Percentiles rank a stretch among this genome's conserved stretches.
phyloP scores from a whole-genome alignment of 805 yeast species.

The Alloascoidea hylecoeti region DNA sequence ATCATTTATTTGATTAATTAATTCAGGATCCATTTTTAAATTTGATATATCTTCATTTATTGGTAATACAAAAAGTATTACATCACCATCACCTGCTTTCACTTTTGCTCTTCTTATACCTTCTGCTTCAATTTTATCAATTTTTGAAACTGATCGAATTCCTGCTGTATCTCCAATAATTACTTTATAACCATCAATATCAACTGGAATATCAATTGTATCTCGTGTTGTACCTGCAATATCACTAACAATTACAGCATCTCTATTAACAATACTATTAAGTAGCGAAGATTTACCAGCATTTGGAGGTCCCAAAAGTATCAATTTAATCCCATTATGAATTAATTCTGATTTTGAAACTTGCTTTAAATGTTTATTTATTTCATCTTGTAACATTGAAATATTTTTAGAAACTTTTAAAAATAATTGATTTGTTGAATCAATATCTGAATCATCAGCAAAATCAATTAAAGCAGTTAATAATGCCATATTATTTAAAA shows the following conservation, averaged over 20 bases:
- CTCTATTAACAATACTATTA: slow-evolving; percentile 61
- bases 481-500: slow-evolving; percentile 56
- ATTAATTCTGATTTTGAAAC: slow-evolving; percentile 48
- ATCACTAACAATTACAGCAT: slow-evolving; percentile 82
- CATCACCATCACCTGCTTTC: slow-evolving; percentile 46
- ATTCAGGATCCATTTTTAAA: neutral
- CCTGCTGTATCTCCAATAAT: slow-evolving; percentile 92
- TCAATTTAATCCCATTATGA: slow-evolving; percentile 56
- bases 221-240: slow-evolving; percentile 94
- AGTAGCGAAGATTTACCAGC: slow-evolving; percentile 90
- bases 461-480: slow-evolving; percentile 87
- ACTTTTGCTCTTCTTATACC: slow-evolving; percentile 71
- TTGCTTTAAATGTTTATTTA: slow-evolving; percentile 25
- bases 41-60: slow-evolving; percentile 7
- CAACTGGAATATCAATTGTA: slow-evolving; percentile 65
- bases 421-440: slow-evolving; percentile 42
- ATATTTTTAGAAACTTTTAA: slow-evolving; percentile 32
- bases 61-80: slow-evolving; percentile 55
- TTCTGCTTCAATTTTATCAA: slow-evolving; percentile 53
- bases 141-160: slow-evolving; percentile 28
- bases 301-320: slow-evolving; percentile 83
- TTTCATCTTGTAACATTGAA: slow-evolving; percentile 24
- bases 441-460: slow-evolving; percentile 85
- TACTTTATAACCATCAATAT: slow-evolving; percentile 74
- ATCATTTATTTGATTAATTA: neutral